Evolutionary conservation across 2,329 filamentous ascomycete species (phyloP), one percentile per base, ranked within the genome.

Genomic region (Didymella arachidicola): DNA sequence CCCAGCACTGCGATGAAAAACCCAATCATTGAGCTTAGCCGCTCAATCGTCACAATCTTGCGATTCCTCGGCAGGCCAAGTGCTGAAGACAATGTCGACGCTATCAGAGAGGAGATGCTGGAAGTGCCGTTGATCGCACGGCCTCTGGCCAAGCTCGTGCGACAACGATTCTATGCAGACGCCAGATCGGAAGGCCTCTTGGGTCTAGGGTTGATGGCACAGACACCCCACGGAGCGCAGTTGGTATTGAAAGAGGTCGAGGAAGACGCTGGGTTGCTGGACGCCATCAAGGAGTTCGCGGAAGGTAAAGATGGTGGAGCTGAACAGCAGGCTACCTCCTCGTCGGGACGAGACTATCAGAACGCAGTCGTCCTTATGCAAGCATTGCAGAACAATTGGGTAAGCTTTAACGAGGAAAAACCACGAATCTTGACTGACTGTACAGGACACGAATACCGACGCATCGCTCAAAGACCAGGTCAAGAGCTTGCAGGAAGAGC

Each of bases 1-100:
- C 74, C 74, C 4, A 77, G 74, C 53, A 74, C 72, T n/a, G 59
- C 72, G 1, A 76, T 77, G 73, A 77, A 76, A 58, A 76, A 75
- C n/a, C 62, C 72, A n/a, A 70, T 67, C 62, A 68, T 77, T 32
- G 75, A 77, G 60, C 61, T 71, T 0, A 66, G 65, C 19, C 62
- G 65, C 27, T 57, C 63, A 3, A 64, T 60, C 30, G 58, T 57
- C 7, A 57, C 49, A 14, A 69, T 72, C 7, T 56, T 73, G 8
- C 53, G 70, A 22, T 68, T 65, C 42, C 57, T 71, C 5, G 58
- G 62, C 4, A 67, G 61, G 39, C 26, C 63, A 14, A 56, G 65
- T 25, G 46, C 63, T 25, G 66, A 68, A 38, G 65, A 68, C 39
- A 66, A 73, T 16, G 58, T 66, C 14, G 65, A 70, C 45, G 62